Base-by-base conservation (phyloP, 495 filamentous ascomycete species). In the Elasticomyces elasticus region DNA sequence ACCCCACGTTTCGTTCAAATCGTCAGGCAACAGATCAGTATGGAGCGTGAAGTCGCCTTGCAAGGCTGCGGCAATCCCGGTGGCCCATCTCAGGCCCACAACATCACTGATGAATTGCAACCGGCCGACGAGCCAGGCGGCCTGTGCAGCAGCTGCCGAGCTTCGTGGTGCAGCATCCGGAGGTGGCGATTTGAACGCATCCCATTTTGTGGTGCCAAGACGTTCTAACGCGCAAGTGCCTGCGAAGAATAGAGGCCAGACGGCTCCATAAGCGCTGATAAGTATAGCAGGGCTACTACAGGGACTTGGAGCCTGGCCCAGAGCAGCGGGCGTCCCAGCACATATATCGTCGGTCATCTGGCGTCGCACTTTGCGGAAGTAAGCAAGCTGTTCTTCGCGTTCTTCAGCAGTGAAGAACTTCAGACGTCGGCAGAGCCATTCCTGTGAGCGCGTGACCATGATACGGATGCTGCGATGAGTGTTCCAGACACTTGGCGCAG, bases 201-300 rank as follows among this genome's bases (percentile, higher is more conserved):
- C 54, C 51, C 50, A 54, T 25, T 12, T 26, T 4, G 13, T 43
- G 37, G 17, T 35, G n/a, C 44, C 44, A 11, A 56, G 24, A 13
- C 59, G 49, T 20, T 62, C 59, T 1, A 62, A 45, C 27, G 55
- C 55, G 45, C 49, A 57, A 2, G 55, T 58, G 19, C 43, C 54
- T 49, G 54, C 59, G 51, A 62, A 62, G 55, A 62, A 62, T 7
- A 62, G 37, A 6, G 59, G 59, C 59, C 59, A 62, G 19, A 62
- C 41, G 27, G 49, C 9, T 1, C 25, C 30, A 35, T 62, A 62
- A 6, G 59, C 59, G 17, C 41, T 54, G 20, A 54, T 26, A 5
- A 62, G 45, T 0, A 54, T 33, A 31, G 38, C 28, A 0, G 49
- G 49, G 9, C 27, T 28, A 15, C 27, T 52, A 24, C 30, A 37